phyloP scores from a whole-genome alignment of 2,329 filamentous ascomycete genomes.

The Arachnomyces sp. region DNA sequence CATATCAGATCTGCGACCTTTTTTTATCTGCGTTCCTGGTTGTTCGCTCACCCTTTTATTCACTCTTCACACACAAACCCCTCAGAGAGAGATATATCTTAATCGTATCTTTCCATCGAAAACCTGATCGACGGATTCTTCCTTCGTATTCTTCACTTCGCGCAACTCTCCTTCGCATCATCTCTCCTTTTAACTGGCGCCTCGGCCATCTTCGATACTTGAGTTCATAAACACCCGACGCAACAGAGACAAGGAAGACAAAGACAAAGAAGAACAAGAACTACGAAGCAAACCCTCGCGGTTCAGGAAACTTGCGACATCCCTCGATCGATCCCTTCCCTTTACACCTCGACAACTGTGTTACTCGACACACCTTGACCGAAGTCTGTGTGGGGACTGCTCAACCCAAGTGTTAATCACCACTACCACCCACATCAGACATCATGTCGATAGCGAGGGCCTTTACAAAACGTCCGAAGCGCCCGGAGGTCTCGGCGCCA shows the following conservation, averaged over 20 bases:
- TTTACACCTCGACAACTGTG: constrained; percentile 1
- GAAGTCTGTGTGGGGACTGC: too few relatives aligned
- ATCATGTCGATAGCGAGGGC: constrained; percentile 35
- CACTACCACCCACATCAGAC: constrained; percentile 1
- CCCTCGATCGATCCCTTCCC: not conserved
- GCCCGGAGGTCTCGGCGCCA: constrained; percentile 36
- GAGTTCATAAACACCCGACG: too few relatives aligned
- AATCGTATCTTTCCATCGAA: too few relatives aligned
- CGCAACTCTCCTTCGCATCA: too few relatives aligned
- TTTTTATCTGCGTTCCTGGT: not conserved
- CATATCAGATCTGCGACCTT: constrained; percentile 7
- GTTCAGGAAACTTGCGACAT: not conserved
- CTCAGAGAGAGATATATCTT: too few relatives aligned
- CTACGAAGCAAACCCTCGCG: not conserved
- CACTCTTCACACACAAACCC: too few relatives aligned
- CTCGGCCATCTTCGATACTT: too few relatives aligned
- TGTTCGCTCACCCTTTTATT: too few relatives aligned
- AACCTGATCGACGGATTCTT: too few relatives aligned
- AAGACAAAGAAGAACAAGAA: not conserved
- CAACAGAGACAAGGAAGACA: too few relatives aligned
- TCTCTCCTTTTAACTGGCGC: too few relatives aligned
- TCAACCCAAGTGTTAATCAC: constrained; percentile 2
- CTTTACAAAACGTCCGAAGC: constrained; percentile 41
- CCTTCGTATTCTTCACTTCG: too few relatives aligned
- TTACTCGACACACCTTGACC: constrained; percentile 1